Base-by-base conservation (phyloP, 2,329 filamentous ascomycete species). In the Pestalotiopsis sp. region DNA sequence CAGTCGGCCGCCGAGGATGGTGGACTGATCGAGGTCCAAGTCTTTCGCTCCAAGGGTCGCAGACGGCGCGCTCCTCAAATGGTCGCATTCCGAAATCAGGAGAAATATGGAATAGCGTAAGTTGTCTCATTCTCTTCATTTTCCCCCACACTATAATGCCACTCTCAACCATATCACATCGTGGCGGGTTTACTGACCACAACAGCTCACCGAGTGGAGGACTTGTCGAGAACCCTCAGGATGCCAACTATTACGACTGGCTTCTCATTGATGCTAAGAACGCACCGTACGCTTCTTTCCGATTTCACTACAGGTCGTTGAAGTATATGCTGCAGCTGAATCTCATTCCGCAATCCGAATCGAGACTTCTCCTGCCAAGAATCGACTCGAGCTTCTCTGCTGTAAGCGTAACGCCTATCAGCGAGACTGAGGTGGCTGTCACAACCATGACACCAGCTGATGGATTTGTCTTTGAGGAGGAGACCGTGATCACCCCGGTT, bases 251-350 rank as follows among this genome's bases (percentile, higher is more conserved):
- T 75, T 89, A 86, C 72, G 81, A 87, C 70, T 90, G 84, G 78
- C 76, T 81, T 58, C 78, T 90, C 3, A 73, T 83, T 25, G 88
- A 90, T 68, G 76, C 85, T 0, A 85, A 81, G 67, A 83, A 88
- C 58, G 79, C 75, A 2, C 88, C 88, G 0, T 89, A 83, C 70
- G 83, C 83, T 4, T 83, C 82, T 0, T 90, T 89, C 69, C 81
- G 81, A 31, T 87, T 89, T 70, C 85, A 90, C 69, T 90, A 90
- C 71, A 83, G 87, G 38, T 86, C 84, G 6, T 85, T 82, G 83
- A 78, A 81, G 11, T 83, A 82, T 67, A 81, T 90, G 12, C 73
- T 79, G 7, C 76, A 81, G 39, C 79, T 89, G 11, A 85, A 85
- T 66, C 76, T 90, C 4, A 81, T 87, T 31, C 81, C 84, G 0